Evolutionary conservation across 225 moss, liverwort and hornwort species (phyloP).

Genomic region (Neckera pumila): DNA sequence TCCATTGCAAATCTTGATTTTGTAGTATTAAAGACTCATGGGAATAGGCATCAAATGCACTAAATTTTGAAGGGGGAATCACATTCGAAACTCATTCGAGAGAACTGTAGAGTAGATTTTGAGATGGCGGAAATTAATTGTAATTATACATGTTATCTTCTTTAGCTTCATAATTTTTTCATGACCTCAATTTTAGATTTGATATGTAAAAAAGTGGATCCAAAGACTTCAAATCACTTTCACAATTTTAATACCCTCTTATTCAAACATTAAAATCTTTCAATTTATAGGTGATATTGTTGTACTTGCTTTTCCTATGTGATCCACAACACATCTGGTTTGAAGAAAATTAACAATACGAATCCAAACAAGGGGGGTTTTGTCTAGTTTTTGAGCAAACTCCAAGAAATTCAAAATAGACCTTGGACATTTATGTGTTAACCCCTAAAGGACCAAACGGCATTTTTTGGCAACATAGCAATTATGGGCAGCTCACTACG

Average conservation of each 20-base stretch:
- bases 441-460: no score
- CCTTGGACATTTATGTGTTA: neutral
- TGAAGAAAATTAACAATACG: neutral
- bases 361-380: neutral
- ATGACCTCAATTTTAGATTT: neutral
- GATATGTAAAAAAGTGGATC: neutral
- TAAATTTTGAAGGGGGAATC: no score
- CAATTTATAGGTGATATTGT: neutral
- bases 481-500: no score
- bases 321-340: neutral
- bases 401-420: neutral
- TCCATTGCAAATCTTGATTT: neutral
- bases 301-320: neutral
- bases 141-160: neutral
- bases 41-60: neutral
- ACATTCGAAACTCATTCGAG: neutral
- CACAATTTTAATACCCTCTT: neutral
- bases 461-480: no score
- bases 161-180: neutral
- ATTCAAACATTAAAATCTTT: neutral
- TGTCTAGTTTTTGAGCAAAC: neutral
- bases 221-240: neutral
- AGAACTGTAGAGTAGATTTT: neutral
- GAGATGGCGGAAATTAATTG: accelerated
- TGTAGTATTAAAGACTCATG: accelerated